A percentile compares a stretch with the other conserved stretches of the same genome.
These are phyloP conservation scores for Flaveria robusta DNA, from an alignment of 129 eudicot genomes.

Conservation along the genomic window DNA sequence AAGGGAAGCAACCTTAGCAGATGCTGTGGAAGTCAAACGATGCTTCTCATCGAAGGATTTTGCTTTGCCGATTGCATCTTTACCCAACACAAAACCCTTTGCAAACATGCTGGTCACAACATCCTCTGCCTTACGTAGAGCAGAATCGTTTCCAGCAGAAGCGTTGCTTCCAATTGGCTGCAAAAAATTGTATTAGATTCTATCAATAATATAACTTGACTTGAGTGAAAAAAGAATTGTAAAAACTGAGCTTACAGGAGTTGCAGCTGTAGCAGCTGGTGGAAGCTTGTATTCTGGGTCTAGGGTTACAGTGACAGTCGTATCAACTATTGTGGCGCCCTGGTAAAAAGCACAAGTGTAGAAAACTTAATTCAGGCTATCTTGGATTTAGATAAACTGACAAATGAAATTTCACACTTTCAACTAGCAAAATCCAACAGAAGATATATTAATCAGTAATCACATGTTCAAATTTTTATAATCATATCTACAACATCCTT, in stretches of 20 bases:
- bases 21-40: constrained; percentile 46
- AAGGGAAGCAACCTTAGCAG: constrained; percentile 47
- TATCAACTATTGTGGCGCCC: constrained; percentile 61
- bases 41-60: constrained; percentile 53
- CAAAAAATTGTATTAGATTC: constrained; percentile 11
- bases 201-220: neutral
- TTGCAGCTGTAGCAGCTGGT: constrained; percentile 44
- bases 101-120: constrained; percentile 58
- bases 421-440: neutral
- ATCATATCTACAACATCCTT: neutral
- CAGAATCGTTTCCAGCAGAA: constrained; percentile 39
- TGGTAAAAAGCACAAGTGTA: constrained; percentile 20
- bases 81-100: constrained; percentile 50
- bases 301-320: constrained; percentile 44
- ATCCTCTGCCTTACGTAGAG: constrained; percentile 53
- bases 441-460: neutral
- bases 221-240: neutral
- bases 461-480: neutral
- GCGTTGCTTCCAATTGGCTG: constrained; percentile 36
- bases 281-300: constrained; percentile 61
- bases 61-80: constrained; percentile 52
- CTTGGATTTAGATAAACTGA: neutral
- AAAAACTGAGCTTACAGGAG: constrained; percentile 32
- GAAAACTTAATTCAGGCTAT: neutral
- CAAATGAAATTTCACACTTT: neutral